These are phyloP conservation scores for Candida odintsovae DNA, from an alignment of 805 yeast species.

Conservation along the genomic window DNA sequence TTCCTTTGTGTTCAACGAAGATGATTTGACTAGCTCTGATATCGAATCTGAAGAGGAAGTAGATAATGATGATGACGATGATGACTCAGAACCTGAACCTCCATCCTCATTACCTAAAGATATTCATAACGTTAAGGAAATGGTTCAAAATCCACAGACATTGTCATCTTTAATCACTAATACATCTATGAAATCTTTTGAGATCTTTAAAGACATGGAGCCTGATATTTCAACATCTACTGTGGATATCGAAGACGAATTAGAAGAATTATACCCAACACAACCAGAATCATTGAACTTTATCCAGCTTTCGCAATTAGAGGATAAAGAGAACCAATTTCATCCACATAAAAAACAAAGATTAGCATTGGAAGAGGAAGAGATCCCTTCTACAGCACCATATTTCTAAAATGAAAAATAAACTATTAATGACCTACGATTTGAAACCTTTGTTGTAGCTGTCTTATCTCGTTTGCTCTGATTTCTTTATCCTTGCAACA, in stretches of 20 bases:
- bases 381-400: slow-evolving; percentile 3
- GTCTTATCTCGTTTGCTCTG: no score
- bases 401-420: background rate
- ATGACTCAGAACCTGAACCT: slow-evolving; percentile 3
- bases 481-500: no score
- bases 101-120: slow-evolving; percentile 13
- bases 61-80: slow-evolving; percentile 6
- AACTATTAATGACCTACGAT: background rate
- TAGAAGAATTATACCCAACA: slow-evolving; percentile 24
- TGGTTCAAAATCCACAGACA: background rate
- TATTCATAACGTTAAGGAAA: slow-evolving; percentile 4
- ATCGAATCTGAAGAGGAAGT: slow-evolving; percentile 2
- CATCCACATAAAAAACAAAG: background rate
- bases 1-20: slow-evolving; percentile 12
- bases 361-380: background rate
- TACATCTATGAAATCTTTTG: background rate
- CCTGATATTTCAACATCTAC: background rate
- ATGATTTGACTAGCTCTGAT: slow-evolving; percentile 10
- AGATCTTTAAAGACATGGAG: background rate
- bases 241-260: slow-evolving; percentile 21
- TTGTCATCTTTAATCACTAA: background rate
- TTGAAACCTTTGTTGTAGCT: no score
- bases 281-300: slow-evolving; percentile 21
- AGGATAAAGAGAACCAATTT: background rate
- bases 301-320: slow-evolving; percentile 16